A percentile compares a stretch with the other conserved stretches of the same genome.
These are phyloP conservation scores for Massarina eburnea DNA, from an alignment of 2,329 filamentous ascomycete species.

Conservation along the genomic window DNA sequence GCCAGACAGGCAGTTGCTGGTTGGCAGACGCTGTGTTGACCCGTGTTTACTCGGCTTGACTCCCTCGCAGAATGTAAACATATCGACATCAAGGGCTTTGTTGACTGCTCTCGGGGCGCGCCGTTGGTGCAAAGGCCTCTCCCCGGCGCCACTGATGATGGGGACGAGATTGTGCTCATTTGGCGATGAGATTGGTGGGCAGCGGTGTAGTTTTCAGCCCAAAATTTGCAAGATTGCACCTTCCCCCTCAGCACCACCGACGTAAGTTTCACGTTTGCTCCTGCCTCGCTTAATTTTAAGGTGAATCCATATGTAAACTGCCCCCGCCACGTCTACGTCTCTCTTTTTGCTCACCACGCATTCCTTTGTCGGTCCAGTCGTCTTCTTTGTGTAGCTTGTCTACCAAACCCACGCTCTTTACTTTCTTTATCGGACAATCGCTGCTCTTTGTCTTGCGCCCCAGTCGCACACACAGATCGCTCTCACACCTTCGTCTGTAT, in stretches of 20 bases:
- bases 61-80: slow-evolving; percentile 14
- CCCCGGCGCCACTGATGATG: background rate
- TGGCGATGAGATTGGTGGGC: background rate
- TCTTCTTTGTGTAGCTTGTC: slow-evolving; percentile 21
- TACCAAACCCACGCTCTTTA: slow-evolving; percentile 29
- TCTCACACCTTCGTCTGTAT: slow-evolving; percentile 11
- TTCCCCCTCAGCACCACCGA: background rate
- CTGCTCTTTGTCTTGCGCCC: slow-evolving; percentile 22
- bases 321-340: slow-evolving; percentile 2
- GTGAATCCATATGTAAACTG: background rate
- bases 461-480: slow-evolving; percentile 14
- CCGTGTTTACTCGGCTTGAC: too few relatives aligned
- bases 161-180: background rate
- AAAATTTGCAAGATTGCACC: slow-evolving; percentile 1
- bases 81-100: background rate
- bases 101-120: background rate
- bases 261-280: slow-evolving; percentile 12
- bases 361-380: slow-evolving; percentile 27
- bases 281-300: slow-evolving; percentile 13
- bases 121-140: background rate
- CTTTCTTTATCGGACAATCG: slow-evolving; percentile 16
- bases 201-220: background rate
- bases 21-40: background rate
- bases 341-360: slow-evolving; percentile 17
- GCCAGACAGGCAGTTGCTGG: background rate